These are phyloP conservation scores for Neurospora sp. DNA, from an alignment of 495 filamentous ascomycete species.

Conservation along the genomic window DNA sequence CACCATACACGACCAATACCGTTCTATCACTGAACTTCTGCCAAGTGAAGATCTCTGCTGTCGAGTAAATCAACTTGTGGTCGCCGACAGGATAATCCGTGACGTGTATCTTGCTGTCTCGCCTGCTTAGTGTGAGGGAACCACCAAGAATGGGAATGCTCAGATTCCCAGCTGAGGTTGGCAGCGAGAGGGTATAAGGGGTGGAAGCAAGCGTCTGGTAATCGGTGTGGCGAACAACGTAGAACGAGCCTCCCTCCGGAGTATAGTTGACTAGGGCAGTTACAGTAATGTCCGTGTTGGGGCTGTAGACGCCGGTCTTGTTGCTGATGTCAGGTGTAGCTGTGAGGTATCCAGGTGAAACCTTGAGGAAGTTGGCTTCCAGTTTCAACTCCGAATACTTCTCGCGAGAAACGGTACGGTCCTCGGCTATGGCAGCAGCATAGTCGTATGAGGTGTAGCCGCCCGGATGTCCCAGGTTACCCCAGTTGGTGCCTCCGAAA, in stretches of 20 bases:
- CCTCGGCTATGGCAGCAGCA: conserved; percentile 56
- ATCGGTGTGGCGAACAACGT: conserved; percentile 52
- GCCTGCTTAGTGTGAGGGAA: conserved; percentile 52
- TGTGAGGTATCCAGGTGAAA: conserved; percentile 56
- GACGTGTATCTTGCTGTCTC: conserved; percentile 66
- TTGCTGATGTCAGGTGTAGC: conserved; percentile 32
- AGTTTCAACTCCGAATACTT: conserved; percentile 77
- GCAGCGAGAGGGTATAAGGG: conserved; percentile 49
- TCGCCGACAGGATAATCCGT: conserved; percentile 61
- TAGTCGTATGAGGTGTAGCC: conserved; percentile 73
- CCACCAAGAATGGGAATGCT: conserved; percentile 55
- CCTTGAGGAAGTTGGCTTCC: conserved; percentile 60
- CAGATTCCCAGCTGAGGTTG: conserved; percentile 50
- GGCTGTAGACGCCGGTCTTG: conserved; percentile 25
- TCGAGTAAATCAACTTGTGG: conserved; percentile 60
- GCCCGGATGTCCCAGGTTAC: conserved; percentile 62
- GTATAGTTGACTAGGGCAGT: conserved; percentile 43
- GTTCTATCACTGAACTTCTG: conserved; percentile 32
- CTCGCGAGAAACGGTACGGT: conserved; percentile 49
- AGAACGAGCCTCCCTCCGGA: conserved; percentile 41
- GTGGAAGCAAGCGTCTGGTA: conserved; percentile 26
- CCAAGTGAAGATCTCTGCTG: conserved; percentile 65
- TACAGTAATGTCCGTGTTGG: conserved; percentile 45
- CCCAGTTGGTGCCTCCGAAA: conserved; percentile 77
- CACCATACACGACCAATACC: conserved; percentile 61